These are phyloP conservation scores for Plantago lanceolata DNA, from an alignment of 305 asterid species.

Conservation along the genomic window DNA sequence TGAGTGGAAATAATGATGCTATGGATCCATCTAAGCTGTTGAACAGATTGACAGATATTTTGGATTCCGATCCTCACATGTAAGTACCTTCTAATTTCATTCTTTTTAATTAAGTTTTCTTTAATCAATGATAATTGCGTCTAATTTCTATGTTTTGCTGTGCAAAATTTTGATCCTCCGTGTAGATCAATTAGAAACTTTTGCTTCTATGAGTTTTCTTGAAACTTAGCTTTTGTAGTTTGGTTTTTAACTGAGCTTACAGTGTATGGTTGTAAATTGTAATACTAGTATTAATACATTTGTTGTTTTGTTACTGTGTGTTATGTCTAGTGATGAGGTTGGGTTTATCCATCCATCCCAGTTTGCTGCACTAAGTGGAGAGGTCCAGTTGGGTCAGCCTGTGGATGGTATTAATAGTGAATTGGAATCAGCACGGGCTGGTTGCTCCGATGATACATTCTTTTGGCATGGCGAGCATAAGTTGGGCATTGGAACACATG, in stretches of 20 bases:
- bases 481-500: conserved; percentile 67
- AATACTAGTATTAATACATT: conserved; percentile 15
- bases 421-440: conserved; percentile 24
- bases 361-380: conserved; percentile 50
- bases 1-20: conserved; percentile 27
- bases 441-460: conserved; percentile 27
- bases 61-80: conserved; percentile 68
- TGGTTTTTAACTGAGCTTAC: background rate
- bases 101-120: background rate
- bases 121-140: background rate
- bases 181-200: too few relatives aligned
- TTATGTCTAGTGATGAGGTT: conserved; percentile 63
- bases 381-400: conserved; percentile 21
- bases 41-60: conserved; percentile 47
- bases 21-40: conserved; percentile 37
- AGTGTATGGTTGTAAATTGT: conserved; percentile 8
- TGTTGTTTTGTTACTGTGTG: conserved; percentile 10
- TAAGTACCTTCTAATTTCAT: conserved; percentile 21
- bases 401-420: conserved; percentile 22
- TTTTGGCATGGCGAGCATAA: conserved; percentile 73
- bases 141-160: too few relatives aligned
- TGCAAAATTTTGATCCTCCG: too few relatives aligned
- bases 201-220: too few relatives aligned
- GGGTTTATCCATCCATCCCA: conserved; percentile 83
- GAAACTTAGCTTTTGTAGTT: background rate